These are phyloP conservation scores for Colletotrichum tropicale DNA, from an alignment of 2,329 filamentous ascomycete species.

Conservation along the genomic window DNA sequence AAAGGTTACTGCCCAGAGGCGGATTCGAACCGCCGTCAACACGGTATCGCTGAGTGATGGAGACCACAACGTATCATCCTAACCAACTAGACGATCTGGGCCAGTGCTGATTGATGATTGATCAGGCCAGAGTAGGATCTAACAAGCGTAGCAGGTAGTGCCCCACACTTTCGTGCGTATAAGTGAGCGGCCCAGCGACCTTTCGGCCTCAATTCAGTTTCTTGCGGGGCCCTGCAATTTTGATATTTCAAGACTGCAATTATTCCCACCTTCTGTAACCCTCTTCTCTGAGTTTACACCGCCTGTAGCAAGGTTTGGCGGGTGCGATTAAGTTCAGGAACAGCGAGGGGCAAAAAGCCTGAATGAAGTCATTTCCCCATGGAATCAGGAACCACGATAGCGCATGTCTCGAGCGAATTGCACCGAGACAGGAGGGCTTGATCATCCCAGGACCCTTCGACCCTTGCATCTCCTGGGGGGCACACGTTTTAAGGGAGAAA, in stretches of 20 bases:
- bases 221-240: background rate
- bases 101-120: background rate
- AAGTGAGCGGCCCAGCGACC: background rate
- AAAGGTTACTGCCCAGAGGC: conserved; percentile 16
- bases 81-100: conserved; percentile 23
- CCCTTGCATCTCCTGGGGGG: background rate
- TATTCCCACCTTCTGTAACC: background rate
- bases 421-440: background rate
- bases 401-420: background rate
- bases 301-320: background rate
- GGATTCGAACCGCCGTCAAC: conserved; percentile 23
- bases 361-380: background rate
- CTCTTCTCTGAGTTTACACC: background rate
- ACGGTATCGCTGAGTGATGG: conserved; percentile 12
- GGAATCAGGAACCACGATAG: background rate
- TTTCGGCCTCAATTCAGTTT: background rate
- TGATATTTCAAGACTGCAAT: background rate
- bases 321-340: background rate
- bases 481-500: background rate
- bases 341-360: background rate
- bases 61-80: conserved; percentile 23
- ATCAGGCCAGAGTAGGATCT: accelerated
- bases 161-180: background rate
- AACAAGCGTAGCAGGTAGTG: background rate
- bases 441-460: background rate